Conservation (phyloP, 371 early-diverging fungal genomes). For the Lichtheimia corymbifera region DNA sequence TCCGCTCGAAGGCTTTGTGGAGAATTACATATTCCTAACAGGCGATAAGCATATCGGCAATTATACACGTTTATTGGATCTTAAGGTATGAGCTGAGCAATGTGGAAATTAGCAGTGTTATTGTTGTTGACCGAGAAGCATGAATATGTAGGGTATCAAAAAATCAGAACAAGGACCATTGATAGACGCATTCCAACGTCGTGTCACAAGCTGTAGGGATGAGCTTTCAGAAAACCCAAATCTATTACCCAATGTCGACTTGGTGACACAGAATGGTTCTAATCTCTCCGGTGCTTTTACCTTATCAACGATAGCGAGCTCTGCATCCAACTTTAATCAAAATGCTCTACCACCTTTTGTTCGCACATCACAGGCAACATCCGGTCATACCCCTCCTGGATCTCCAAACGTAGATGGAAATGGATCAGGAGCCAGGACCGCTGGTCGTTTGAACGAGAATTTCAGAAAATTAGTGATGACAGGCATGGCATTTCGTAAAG, state of each 20-base stretch:
- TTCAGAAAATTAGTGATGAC: constrained; percentile 54
- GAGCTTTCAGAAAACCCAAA: constrained; percentile 39
- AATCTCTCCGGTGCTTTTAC: constrained; percentile 35
- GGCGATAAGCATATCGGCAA: constrained; percentile 65
- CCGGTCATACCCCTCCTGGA: not conserved
- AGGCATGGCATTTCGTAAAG: constrained; percentile 57
- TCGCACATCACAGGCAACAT: constrained; percentile 16
- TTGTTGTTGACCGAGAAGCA: not conserved
- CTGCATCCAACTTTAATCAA: constrained; percentile 44
- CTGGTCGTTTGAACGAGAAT: constrained; percentile 50
- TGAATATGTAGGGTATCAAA: constrained; percentile 46
- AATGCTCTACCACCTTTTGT: constrained; percentile 21
- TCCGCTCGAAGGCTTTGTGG: constrained; percentile 82
- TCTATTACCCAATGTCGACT: constrained; percentile 25
- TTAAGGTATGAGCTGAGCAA: constrained; percentile 61
- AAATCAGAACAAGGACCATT: constrained; percentile 56
- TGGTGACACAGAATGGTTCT: constrained; percentile 5
- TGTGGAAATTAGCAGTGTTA: not conserved
- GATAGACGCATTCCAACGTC: constrained; percentile 57
- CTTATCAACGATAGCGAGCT: constrained; percentile 43
- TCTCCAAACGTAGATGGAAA: no score
- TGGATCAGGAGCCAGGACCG: constrained; percentile 19
- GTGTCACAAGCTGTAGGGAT: constrained; percentile 18
- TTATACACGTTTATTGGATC: constrained; percentile 78
- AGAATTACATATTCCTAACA: constrained; percentile 85